These are phyloP conservation scores for Tillandsia fasciculata DNA, from an alignment of 176 grass and related monocot species.

Conservation along the genomic window DNA sequence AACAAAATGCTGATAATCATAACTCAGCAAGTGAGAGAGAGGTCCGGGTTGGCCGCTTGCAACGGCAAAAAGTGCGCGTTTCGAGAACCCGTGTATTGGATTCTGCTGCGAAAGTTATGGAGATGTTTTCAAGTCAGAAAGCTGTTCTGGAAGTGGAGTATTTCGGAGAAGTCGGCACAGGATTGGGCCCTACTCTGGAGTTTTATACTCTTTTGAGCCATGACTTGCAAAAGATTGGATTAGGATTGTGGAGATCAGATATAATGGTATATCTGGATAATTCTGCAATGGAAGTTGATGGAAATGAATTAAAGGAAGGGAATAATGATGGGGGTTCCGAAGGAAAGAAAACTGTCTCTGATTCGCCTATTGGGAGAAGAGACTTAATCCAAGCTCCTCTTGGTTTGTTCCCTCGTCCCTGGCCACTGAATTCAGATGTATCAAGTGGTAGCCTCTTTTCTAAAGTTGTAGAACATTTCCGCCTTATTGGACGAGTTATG, in stretches of 20 bases:
- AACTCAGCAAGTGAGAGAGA: constrained; percentile 61
- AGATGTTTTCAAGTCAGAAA: constrained; percentile 77
- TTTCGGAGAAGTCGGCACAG: constrained; percentile 92
- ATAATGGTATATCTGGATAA: constrained; percentile 2
- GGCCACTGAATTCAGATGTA: constrained; percentile 38
- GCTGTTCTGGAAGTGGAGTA: constrained; percentile 94
- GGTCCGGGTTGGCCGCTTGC: constrained; percentile 54
- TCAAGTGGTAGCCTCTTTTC: constrained; percentile 58
- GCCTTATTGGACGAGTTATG: constrained; percentile 57
- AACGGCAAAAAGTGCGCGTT: constrained; percentile 90
- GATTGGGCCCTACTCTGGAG: constrained; percentile 82
- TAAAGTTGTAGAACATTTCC: constrained; percentile 72
- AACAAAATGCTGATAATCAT: constrained; percentile 55
- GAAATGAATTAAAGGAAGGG: constrained; percentile 3
- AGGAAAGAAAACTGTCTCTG: constrained; percentile 14
- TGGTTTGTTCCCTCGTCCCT: constrained; percentile 79
- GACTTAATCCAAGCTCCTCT: constrained; percentile 51
- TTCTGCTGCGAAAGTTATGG: constrained; percentile 92
- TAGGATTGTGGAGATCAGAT: constrained; percentile 75
- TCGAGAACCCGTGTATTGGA: constrained; percentile 75
- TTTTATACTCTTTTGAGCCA: constrained; percentile 89
- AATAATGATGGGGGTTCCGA: constrained; percentile 14
- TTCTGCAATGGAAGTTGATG: constrained; percentile 45
- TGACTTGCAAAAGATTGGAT: constrained; percentile 54
- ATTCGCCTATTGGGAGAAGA: constrained; percentile 21